Percentiles rank a stretch among this genome's conserved stretches.
These are phyloP conservation scores for Hymenoscyphus occultus DNA, from an alignment of 2,329 filamentous ascomycete genomes.

Conservation along the genomic window DNA sequence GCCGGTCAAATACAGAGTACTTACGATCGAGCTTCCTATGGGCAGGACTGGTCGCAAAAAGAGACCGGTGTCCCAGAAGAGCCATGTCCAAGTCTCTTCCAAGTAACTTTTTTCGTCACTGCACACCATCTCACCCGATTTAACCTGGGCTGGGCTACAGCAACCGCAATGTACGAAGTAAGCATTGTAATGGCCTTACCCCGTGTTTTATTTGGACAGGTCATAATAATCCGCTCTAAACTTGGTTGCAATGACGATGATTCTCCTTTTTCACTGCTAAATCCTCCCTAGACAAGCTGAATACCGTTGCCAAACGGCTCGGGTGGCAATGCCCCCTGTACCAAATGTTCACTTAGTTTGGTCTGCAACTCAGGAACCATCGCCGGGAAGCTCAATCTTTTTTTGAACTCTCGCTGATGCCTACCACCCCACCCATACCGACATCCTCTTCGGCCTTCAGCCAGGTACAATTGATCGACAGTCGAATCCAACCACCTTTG, in stretches of 20 bases:
- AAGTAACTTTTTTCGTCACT: not conserved
- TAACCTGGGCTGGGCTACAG: not conserved
- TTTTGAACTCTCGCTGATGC: not conserved
- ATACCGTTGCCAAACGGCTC: not conserved
- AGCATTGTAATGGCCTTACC: not conserved
- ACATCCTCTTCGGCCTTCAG: constrained; percentile 15
- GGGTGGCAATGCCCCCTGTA: not conserved
- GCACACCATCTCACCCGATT: not conserved
- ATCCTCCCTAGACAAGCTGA: constrained; percentile 9
- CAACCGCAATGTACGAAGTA: not conserved
- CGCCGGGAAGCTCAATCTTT: not conserved
- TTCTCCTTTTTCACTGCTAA: not conserved
- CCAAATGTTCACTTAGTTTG: not conserved
- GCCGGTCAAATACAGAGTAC: not conserved
- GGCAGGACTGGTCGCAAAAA: not conserved
- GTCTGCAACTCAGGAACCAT: constrained; percentile 5
- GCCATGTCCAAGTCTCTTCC: not conserved
- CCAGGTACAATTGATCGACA: constrained; percentile 21
- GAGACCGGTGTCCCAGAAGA: not conserved
- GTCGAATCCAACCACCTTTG: constrained; percentile 10
- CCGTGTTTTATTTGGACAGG: not conserved
- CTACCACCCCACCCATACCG: not conserved
- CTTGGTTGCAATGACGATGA: not conserved
- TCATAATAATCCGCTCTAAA: not conserved
- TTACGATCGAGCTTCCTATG: not conserved